These are phyloP conservation scores for Eucalyptus marginata DNA, from an alignment of 345 rosid genomes.

Conservation along the genomic window DNA sequence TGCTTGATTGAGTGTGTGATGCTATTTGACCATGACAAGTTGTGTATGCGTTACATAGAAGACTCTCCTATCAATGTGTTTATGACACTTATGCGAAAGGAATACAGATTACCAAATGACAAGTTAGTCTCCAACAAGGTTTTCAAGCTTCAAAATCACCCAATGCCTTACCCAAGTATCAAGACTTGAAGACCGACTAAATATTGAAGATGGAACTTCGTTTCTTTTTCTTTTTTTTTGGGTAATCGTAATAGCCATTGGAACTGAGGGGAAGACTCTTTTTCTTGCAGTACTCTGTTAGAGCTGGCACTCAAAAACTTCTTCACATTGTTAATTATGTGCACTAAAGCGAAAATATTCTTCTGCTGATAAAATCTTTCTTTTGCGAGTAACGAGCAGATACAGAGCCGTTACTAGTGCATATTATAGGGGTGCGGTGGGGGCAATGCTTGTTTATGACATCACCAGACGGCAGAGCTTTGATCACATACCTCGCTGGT, in stretches of 20 bases:
- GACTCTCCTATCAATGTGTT: not conserved
- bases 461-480: slow-evolving; percentile 22
- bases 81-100: fast-evolving
- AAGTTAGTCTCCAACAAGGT: not conserved
- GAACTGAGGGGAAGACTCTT: not conserved
- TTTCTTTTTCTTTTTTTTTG: too few species aligned
- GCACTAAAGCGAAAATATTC: not conserved
- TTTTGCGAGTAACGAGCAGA: not conserved
- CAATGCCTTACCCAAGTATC: not conserved
- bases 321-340: not conserved
- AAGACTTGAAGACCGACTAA: not conserved
- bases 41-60: not conserved
- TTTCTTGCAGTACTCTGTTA: not conserved
- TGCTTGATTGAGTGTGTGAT: not conserved
- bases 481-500: slow-evolving; percentile 37
- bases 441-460: slow-evolving; percentile 35
- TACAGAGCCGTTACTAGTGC: slow-evolving; percentile 39
- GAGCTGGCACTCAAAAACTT: not conserved
- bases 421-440: slow-evolving; percentile 38
- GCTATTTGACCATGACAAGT: not conserved
- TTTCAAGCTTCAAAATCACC: not conserved
- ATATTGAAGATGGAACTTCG: not conserved
- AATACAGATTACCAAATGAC: not conserved
- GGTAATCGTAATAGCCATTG: not conserved
- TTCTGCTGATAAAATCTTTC: not conserved